A percentile compares a stretch with the other conserved stretches of the same genome.
Conservation (phyloP, 2,329 filamentous ascomycete species). For the Fusarium torulosum region DNA sequence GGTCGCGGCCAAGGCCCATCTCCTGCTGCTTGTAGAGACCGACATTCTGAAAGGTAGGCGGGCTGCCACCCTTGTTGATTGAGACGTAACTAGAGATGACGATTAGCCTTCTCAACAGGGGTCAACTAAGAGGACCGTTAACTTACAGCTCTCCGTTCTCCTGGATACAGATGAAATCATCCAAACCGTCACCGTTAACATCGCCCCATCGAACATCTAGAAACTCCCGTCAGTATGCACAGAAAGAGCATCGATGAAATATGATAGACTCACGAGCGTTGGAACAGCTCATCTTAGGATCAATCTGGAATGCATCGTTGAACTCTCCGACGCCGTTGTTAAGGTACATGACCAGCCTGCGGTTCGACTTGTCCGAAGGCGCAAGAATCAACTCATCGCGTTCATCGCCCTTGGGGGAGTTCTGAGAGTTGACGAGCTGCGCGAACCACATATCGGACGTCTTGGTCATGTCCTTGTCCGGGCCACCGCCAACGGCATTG, state of each 20-base stretch:
- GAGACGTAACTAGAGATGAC: neutral
- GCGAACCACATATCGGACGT: conserved; percentile 7
- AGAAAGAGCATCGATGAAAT: fast-evolving
- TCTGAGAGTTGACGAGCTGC: neutral
- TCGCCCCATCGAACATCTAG: conserved; percentile 8
- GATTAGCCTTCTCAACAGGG: neutral
- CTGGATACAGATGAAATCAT: conserved; percentile 9
- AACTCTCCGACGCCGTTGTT: conserved; percentile 4
- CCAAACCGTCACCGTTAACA: conserved; percentile 3
- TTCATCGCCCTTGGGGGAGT: conserved; percentile 6
- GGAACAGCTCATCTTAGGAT: conserved; percentile 6
- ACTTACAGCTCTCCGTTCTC: conserved; percentile 5
- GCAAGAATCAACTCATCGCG: conserved; percentile 3
- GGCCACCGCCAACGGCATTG: neutral
- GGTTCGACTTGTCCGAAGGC: neutral
- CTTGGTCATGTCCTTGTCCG: conserved; percentile 4
- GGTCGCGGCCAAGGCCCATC: conserved; percentile 5
- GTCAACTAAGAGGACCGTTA: too few species aligned
- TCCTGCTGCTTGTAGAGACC: conserved; percentile 10
- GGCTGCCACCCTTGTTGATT: conserved; percentile 7
- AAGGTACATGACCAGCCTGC: neutral
- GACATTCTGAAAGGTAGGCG: neutral
- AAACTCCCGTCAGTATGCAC: neutral
- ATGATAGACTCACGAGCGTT: neutral
- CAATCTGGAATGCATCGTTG: neutral